These are phyloP conservation scores for Elsinoe fawcettii DNA, from an alignment of 2,329 filamentous ascomycete species.

Conservation along the genomic window DNA sequence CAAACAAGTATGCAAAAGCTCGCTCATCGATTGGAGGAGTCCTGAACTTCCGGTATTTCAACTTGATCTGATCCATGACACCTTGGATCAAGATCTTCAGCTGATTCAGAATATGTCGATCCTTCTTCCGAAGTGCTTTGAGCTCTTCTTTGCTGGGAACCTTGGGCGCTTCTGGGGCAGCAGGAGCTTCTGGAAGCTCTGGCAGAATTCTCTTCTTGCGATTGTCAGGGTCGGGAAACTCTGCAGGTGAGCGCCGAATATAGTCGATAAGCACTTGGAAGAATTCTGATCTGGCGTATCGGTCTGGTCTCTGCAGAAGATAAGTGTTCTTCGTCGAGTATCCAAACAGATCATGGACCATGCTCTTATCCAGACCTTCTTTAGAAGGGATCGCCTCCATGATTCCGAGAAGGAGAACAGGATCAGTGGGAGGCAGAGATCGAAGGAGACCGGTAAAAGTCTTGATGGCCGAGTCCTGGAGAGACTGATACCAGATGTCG, in stretches of 20 bases:
- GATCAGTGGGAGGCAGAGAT: conserved; percentile 81
- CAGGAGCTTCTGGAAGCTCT: conserved; percentile 58
- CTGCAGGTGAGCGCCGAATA: conserved; percentile 67
- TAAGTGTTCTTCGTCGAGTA: conserved; percentile 74
- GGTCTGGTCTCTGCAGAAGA: conserved; percentile 58
- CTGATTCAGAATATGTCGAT: conserved; percentile 74
- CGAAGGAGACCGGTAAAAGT: conserved; percentile 78
- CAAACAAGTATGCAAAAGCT: conserved; percentile 72
- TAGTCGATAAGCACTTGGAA: conserved; percentile 69
- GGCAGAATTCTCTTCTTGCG: conserved; percentile 82
- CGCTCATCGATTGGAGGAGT: conserved; percentile 66
- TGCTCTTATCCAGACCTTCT: conserved; percentile 50
- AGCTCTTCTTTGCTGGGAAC: conserved; percentile 69
- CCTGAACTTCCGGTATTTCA: conserved; percentile 81
- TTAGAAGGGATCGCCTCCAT: conserved; percentile 49
- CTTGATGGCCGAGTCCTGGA: conserved; percentile 57
- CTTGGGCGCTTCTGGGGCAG: conserved; percentile 49
- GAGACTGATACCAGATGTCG: conserved; percentile 73
- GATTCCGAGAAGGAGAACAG: conserved; percentile 79
- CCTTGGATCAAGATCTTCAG: conserved; percentile 85
- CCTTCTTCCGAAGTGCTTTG: conserved; percentile 69
- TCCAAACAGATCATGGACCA: conserved; percentile 74
- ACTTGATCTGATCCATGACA: conserved; percentile 94
- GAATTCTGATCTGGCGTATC: conserved; percentile 61
- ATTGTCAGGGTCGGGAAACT: conserved; percentile 80